These are phyloP conservation scores for Microbotryum saponariae DNA, from an alignment of 1,284 basidiomycete species.

Conservation along the genomic window DNA sequence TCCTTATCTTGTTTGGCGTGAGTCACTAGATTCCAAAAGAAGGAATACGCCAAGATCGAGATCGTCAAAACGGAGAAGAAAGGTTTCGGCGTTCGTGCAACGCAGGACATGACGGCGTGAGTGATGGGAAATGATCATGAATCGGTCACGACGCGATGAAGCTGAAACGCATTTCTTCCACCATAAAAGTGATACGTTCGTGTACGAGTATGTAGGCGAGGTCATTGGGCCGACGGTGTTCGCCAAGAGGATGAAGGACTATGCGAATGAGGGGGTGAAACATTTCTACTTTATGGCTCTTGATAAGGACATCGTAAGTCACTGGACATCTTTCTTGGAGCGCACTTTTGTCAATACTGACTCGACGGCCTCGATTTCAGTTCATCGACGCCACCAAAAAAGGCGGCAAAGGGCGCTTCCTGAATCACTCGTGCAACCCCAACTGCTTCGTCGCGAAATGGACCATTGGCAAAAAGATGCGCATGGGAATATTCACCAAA, in stretches of 20 bases:
- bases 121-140: slow-evolving; percentile 37
- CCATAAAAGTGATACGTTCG: slow-evolving; percentile 66
- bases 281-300: slow-evolving; percentile 99
- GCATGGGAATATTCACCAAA: slow-evolving; percentile 98
- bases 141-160: no score
- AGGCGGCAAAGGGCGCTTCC: slow-evolving; percentile 91
- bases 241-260: slow-evolving; percentile 86
- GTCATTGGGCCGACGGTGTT: slow-evolving; percentile 83
- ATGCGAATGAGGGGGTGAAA: slow-evolving; percentile 82
- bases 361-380: slow-evolving; percentile 43
- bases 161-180: not conserved
- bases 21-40: slow-evolving; percentile 65
- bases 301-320: slow-evolving; percentile 83
- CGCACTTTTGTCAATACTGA: not conserved
- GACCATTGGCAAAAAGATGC: slow-evolving; percentile 82
- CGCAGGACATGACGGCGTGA: slow-evolving; percentile 61
- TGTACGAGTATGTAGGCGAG: slow-evolving; percentile 98
- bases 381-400: slow-evolving; percentile 98
- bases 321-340: not conserved
- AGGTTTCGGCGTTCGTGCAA: slow-evolving; percentile 83
- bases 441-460: slow-evolving; percentile 99
- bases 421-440: slow-evolving; percentile 96
- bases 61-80: slow-evolving; percentile 93
- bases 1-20: no score
- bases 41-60: slow-evolving; percentile 77